phyloP scores from a whole-genome alignment of 495 filamentous ascomycete species.

The Trichoderma orchidacearum region DNA sequence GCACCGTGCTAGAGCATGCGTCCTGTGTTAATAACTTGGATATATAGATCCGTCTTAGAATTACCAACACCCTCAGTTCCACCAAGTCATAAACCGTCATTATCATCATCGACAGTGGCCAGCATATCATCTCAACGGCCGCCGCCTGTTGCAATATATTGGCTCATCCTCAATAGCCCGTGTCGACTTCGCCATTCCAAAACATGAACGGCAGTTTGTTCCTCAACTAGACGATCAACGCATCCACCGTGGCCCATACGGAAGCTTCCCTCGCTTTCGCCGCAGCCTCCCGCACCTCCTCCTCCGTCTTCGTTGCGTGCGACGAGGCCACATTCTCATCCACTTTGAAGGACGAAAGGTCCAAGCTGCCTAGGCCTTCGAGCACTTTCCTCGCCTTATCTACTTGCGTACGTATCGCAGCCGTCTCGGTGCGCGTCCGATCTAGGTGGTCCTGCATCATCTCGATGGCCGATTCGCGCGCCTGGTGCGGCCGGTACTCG shows the following conservation, averaged over 20 bases:
- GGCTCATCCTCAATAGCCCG: not conserved
- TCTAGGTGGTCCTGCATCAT: conserved; percentile 87
- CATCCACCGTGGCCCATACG: conserved; percentile 8
- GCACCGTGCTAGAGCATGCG: too few relatives aligned
- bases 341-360: conserved; percentile 11
- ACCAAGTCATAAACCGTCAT: too few relatives aligned
- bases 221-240: conserved; percentile 6
- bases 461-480: conserved; percentile 73
- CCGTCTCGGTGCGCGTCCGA: conserved; percentile 59
- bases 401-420: conserved; percentile 57
- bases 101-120: too few relatives aligned
- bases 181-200: not conserved
- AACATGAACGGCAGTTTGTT: not conserved
- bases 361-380: conserved; percentile 42
- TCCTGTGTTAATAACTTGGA: too few relatives aligned
- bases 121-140: too few relatives aligned
- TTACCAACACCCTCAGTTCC: too few relatives aligned
- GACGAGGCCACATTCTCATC: not conserved
- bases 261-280: conserved; percentile 1
- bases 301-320: conserved; percentile 3
- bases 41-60: too few relatives aligned
- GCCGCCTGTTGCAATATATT: too few relatives aligned
- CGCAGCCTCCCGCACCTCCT: conserved; percentile 7
- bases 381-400: conserved; percentile 59
- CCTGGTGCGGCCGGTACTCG: conserved; percentile 91